Conservation (phyloP, 768 basidiomycete species). For the Mycena sanguinolenta region DNA sequence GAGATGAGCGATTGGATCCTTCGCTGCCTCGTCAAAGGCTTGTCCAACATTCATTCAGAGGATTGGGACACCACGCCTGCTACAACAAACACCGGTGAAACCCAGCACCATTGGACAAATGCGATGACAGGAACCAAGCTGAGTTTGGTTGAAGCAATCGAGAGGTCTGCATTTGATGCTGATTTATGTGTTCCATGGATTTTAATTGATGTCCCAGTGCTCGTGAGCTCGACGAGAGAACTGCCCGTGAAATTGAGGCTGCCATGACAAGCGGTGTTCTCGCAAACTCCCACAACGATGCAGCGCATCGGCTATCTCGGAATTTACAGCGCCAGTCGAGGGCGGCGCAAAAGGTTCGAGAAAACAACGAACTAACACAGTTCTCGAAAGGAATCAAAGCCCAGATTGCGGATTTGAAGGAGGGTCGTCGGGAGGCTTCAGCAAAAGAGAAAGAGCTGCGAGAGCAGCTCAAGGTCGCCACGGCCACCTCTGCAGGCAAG, state of each 20-base stretch:
- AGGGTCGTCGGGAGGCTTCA: background rate
- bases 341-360: background rate
- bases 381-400: background rate
- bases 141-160: slow-evolving; percentile 39
- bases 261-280: background rate
- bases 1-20: slow-evolving; percentile 41
- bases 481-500: background rate
- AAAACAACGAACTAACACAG: background rate
- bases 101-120: slow-evolving; percentile 42
- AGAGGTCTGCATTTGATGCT: background rate
- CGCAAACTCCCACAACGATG: background rate
- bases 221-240: slow-evolving; percentile 3
- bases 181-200: background rate
- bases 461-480: slow-evolving; percentile 1
- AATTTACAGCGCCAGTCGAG: slow-evolving; percentile 1
- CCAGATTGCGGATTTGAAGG: slow-evolving; percentile 8
- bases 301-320: background rate
- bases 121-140: slow-evolving; percentile 36
- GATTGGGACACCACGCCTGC: slow-evolving; percentile 40
- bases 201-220: background rate
- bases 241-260: slow-evolving; percentile 3
- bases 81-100: slow-evolving; percentile 40
- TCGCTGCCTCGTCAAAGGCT: slow-evolving; percentile 40
- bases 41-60: slow-evolving; percentile 32
- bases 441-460: slow-evolving; percentile 4